Evolutionary conservation across 805 yeast genomes (phyloP), one percentile per base, ranked within the genome.

Genomic region (Saturnispora besseyi): DNA sequence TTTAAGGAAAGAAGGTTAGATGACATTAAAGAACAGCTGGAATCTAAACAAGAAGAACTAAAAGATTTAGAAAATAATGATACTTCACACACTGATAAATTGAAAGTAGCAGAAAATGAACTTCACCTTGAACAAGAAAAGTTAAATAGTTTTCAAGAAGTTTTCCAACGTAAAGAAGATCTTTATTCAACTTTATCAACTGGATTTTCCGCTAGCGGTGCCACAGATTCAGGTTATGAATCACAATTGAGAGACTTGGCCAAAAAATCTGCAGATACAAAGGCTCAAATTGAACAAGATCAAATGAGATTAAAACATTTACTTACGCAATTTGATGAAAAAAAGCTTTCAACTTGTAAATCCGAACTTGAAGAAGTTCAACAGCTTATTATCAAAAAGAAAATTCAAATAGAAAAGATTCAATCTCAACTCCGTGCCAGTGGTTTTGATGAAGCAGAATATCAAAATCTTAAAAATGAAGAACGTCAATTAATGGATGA

Each of bases 121-220:
- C 79, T 75, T 57, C 65, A 69, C 3, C 53, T 58, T 0, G 63
- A 78, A 10, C 79, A 78, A 45, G 61, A 59, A 1, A 60, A 66
- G n/a, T 67, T 84, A 22, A 68, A 65, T 2, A 59, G 62, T 0
- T 55, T 79, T 49, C 81, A 79, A 53, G 70, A 67, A 5, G 71
- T 72, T 12, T 71, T 76, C 44, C 69, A 71, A 32, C 74, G 71
- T 52, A 87, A 85, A 57, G 91, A 87, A 58, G 96, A 90, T 53
- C 71, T 90, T 10, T 67, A 87, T 9, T 84, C 93, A 0, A 82
- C 95, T 0, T 71, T 90, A 38, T 81, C 89, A 0, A 87, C 96
- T 0, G 96, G 97, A 58, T 81, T 90, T n/a, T 85, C 96, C 0
- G 78, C 95, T 0, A 81, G 78, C 52, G 96, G 95, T 49, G 74